Conservation (phyloP, 106 monocot species). For the Dendrobium chrysotoxum region DNA sequence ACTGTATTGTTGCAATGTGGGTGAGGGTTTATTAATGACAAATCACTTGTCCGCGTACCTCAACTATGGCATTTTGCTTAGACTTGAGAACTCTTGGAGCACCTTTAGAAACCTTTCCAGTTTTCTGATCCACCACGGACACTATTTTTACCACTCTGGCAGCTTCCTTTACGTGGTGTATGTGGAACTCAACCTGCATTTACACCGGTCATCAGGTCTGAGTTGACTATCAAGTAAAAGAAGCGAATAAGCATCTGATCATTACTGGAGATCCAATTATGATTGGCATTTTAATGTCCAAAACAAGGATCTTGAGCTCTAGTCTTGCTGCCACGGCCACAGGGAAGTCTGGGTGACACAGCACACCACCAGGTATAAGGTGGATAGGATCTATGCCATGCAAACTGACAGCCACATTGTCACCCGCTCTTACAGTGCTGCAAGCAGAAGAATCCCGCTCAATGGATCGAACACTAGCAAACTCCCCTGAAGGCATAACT, state of each 20-base stretch:
- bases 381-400: slow-evolving; percentile 48
- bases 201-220: not conserved
- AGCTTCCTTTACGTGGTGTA: slow-evolving; percentile 77
- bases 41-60: slow-evolving; percentile 18
- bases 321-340: slow-evolving; percentile 45
- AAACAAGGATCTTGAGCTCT: slow-evolving; percentile 72
- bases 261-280: slow-evolving; percentile 68
- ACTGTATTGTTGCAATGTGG: not conserved
- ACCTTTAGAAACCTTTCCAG: slow-evolving; percentile 54
- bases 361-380: slow-evolving; percentile 65
- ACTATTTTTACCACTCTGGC: slow-evolving; percentile 72
- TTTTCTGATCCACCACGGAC: slow-evolving; percentile 73
- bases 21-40: not conserved
- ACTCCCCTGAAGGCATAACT: slow-evolving; percentile 62
- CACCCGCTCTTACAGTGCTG: slow-evolving; percentile 69
- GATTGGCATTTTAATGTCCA: slow-evolving; percentile 64
- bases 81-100: slow-evolving; percentile 71
- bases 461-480: slow-evolving; percentile 66
- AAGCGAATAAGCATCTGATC: not conserved
- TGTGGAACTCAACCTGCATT: slow-evolving; percentile 72
- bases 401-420: slow-evolving; percentile 69
- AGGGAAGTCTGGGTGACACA: slow-evolving; percentile 86
- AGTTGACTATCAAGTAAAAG: not conserved
- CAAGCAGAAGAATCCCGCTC: slow-evolving; percentile 59
- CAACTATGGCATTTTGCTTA: slow-evolving; percentile 84